These are phyloP conservation scores for Peronospora farinosa DNA, from an alignment of 352 stramenopile species.

Conservation along the genomic window DNA sequence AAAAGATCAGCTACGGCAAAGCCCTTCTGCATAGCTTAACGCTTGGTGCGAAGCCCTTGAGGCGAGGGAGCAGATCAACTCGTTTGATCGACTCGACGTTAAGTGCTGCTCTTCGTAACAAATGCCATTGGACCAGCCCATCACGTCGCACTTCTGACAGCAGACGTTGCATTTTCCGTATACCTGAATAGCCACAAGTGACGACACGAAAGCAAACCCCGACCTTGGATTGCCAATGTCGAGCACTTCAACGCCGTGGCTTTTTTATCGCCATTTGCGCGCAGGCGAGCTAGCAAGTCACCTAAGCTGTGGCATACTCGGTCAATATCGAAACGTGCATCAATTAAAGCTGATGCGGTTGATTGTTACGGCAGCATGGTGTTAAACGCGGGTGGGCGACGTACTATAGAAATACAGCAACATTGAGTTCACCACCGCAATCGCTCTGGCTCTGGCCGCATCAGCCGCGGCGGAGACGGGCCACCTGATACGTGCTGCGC, in stretches of 20 bases:
- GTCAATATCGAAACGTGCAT: too few species aligned
- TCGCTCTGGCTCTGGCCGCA: conserved; percentile 19
- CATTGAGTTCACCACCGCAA: too few species aligned
- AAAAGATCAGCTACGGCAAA: conserved; percentile 2
- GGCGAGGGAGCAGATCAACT: too few species aligned
- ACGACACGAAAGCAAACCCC: not conserved
- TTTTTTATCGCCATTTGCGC: conserved; percentile 17
- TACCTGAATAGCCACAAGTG: conserved; percentile 2
- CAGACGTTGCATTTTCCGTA: conserved; percentile 10
- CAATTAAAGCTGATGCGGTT: too few species aligned
- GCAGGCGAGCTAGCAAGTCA: too few species aligned
- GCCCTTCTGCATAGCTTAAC: not conserved
- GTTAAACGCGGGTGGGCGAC: conserved; percentile 1
- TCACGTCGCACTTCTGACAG: not conserved
- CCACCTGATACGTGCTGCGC: conserved; percentile 28
- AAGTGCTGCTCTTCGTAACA: not conserved
- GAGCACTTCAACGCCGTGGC: conserved; percentile 12
- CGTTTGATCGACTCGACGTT: too few species aligned
- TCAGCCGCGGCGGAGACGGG: conserved; percentile 26
- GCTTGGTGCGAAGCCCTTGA: not conserved
- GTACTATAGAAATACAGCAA: too few species aligned
- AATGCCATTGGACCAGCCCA: not conserved
- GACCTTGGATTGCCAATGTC: conserved; percentile 5
- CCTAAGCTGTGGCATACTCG: too few species aligned
- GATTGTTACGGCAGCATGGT: too few species aligned